A percentile compares a stretch with the other conserved stretches of the same genome.
These are phyloP conservation scores for Fennellomyces sp. DNA, from an alignment of 371 early-diverging fungal genomes.

Conservation along the genomic window DNA sequence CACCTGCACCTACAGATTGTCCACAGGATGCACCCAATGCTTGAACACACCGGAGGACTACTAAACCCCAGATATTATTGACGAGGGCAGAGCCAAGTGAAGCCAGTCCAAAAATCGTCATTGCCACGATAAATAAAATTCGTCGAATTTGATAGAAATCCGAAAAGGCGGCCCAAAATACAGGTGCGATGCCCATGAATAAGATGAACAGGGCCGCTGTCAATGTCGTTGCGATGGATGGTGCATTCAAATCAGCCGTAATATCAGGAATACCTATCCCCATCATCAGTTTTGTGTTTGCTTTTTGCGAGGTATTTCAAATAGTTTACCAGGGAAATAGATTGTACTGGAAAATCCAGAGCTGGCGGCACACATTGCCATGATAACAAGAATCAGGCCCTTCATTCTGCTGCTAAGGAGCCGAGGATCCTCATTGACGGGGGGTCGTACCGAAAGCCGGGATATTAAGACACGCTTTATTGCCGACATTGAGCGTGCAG, in stretches of 20 bases:
- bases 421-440: conserved; percentile 33
- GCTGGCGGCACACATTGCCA: conserved; percentile 22
- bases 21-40: conserved; percentile 68
- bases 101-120: conserved; percentile 60
- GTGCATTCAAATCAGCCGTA: conserved; percentile 46
- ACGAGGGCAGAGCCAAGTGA: conserved; percentile 71
- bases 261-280: conserved; percentile 9
- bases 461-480: neutral
- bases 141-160: conserved; percentile 48
- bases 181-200: conserved; percentile 61
- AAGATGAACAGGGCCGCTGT: conserved; percentile 61
- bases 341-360: conserved; percentile 34
- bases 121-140: conserved; percentile 54
- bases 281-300: neutral
- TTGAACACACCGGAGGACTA: conserved; percentile 71
- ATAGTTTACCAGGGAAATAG: conserved; percentile 24
- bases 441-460: conserved; percentile 20
- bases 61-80: conserved; percentile 59
- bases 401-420: conserved; percentile 13
- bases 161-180: conserved; percentile 58
- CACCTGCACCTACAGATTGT: conserved; percentile 31
- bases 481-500: neutral
- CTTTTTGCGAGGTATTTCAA: too few species aligned
- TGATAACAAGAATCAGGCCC: conserved; percentile 19
- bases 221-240: conserved; percentile 48